Percentiles rank a stretch among this genome's conserved stretches.
These are phyloP conservation scores for Talaromyces sp. DNA, from an alignment of 2,329 filamentous ascomycete genomes.

Conservation along the genomic window DNA sequence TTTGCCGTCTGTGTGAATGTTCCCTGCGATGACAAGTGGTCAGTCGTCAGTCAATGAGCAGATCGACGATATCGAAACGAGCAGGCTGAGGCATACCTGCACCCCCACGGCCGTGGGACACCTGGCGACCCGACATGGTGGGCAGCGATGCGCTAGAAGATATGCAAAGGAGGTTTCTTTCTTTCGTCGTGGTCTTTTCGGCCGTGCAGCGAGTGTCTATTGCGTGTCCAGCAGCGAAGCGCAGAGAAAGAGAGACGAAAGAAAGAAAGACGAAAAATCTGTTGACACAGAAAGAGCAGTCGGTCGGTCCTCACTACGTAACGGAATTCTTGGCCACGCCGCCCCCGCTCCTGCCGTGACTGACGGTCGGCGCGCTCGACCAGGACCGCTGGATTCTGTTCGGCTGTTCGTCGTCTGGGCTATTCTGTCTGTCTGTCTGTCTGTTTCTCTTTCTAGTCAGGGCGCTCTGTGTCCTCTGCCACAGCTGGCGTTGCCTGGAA, in stretches of 20 bases:
- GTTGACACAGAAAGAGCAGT: not conserved
- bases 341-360: not conserved
- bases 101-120: conserved; percentile 71
- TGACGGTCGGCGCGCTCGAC: not conserved
- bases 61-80: not conserved
- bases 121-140: conserved; percentile 24
- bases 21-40: conserved; percentile 40
- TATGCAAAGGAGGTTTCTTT: not conserved
- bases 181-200: not conserved
- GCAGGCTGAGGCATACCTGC: conserved; percentile 48
- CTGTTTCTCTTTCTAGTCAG: not conserved
- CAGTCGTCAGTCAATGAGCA: not conserved
- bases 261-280: too few relatives aligned
- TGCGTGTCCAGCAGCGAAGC: not conserved
- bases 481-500: not conserved
- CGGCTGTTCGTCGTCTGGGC: not conserved
- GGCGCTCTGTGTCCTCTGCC: too few relatives aligned
- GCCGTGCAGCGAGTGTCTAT: not conserved
- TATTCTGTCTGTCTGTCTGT: not conserved
- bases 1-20: conserved; percentile 55
- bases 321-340: not conserved
- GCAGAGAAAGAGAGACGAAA: not conserved
- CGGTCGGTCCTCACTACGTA: not conserved
- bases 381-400: not conserved
- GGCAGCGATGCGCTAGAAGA: conserved; percentile 3